Conservation (phyloP, 2,329 filamentous ascomycete genomes). For the Monilinia polystroma region DNA sequence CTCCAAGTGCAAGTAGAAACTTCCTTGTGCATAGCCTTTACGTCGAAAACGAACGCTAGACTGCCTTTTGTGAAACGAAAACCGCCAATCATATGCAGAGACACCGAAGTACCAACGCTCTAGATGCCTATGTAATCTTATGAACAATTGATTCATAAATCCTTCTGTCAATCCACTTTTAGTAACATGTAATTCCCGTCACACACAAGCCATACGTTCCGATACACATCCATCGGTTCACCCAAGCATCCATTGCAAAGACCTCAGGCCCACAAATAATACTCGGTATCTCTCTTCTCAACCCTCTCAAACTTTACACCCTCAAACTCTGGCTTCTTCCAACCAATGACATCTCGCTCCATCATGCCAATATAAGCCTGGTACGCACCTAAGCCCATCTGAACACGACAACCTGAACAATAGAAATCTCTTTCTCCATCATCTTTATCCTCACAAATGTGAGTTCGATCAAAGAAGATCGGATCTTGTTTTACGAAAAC, state of each 20-base stretch:
- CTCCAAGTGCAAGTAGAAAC: neutral
- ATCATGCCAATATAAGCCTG: slow-evolving; percentile 11
- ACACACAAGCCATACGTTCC: neutral
- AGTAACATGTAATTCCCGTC: neutral
- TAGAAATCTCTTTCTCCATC: slow-evolving; percentile 1
- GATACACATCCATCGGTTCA: neutral
- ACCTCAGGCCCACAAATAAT: neutral
- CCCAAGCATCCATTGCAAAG: neutral
- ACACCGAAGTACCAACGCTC: neutral
- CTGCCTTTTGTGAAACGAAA: neutral
- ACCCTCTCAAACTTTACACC: slow-evolving; percentile 8
- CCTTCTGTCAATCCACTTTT: neutral
- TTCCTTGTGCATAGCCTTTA: no score
- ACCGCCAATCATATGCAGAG: neutral
- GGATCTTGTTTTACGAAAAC: slow-evolving; percentile 3
- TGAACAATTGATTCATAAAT: neutral
- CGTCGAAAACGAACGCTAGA: neutral
- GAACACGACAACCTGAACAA: slow-evolving; percentile 12
- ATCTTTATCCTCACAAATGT: neutral
- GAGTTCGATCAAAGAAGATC: neutral
- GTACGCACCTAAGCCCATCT: slow-evolving; percentile 9
- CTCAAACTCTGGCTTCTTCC: slow-evolving; percentile 4
- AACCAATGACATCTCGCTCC: neutral
- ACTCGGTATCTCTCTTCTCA: neutral
- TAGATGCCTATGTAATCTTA: neutral